Base-by-base conservation (phyloP, 306 rosid genomes). In the Lagenaria siceraria region DNA sequence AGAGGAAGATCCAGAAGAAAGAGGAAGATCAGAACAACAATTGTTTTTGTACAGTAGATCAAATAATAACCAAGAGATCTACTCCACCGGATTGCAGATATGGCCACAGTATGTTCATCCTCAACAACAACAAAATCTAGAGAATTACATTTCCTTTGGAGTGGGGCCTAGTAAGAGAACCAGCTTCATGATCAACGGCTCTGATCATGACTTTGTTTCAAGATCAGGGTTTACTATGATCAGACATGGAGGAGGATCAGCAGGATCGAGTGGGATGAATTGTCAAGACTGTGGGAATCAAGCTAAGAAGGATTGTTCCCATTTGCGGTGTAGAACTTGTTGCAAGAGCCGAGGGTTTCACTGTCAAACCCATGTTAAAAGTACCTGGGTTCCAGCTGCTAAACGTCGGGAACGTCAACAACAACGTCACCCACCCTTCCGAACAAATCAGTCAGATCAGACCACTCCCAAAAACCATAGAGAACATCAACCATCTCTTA, bases 221-320 rank as follows among this genome's bases (percentile, higher is more conserved):
- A 78, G 94, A 79, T 90, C 85, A 40, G 94, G 90, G 2, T 82
- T 89, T 69, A 77, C 89, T 10, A 76, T 89, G 74, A 86, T 84
- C 86, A 78, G 90, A 70, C 79, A 88, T 40, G 83, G 89, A 14
- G 80, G 66, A 49, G 82, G 75, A 6, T 70, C 78, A 2, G 84
- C 79, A 1, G 64, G 81, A 1, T 78, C 6, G 84, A 29, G 80
- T 4, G 82, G 84, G 5, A 76, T 90, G 81, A 90, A 88, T 48
- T 90, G 95, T 73, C 92, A 90, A 71, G 95, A 90, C 46, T 90
- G 95, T 54, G 95, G 95, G 0, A 90, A 90, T 78, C 95, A 90
- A 63, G 89, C 95, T 0, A 90, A 90, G 88, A 90, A 90, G 74
- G 92, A 86, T 24, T 90, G 95, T 61, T 8, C 83, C 0, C 88